Evolutionary conservation across 768 basidiomycete species (phyloP), one percentile per base, ranked within the genome.

Genomic region (Psilocybe sp.): DNA sequence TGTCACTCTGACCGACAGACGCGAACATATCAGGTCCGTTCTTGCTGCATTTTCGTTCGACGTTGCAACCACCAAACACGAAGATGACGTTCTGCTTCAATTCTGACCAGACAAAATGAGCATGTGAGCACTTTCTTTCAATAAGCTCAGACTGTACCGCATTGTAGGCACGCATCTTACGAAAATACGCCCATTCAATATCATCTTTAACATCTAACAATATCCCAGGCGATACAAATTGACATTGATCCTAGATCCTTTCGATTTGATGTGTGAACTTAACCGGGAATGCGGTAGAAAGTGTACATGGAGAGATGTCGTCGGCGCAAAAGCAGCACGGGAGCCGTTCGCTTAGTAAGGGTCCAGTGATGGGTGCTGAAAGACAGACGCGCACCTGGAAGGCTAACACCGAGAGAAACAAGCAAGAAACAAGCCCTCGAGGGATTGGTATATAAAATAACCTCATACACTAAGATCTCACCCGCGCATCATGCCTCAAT

Each of bases 381-480:
- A 49, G 45, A 49, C 49, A 52, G 49, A 43, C 50, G 50, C 50
- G 37, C 40, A 35, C 42, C 43, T 47, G 37, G 42, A 49, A 46
- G 54, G 45, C 51, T 55, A 55, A 58, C 54, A 53, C 45, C 54
- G 55, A 60, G 50, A 51, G 44, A 44, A 50, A 49, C n/a, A n/a
- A n/a, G n/a, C n/a, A n/a, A n/a, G n/a, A n/a, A n/a, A n/a, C n/a
- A 45, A 33, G 49, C 52, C 51, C 53, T 59, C 60, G 55, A 58
- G 57, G 55, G 23, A 7, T 28, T 28, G 23, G 64, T 68, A 62
- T 69, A 69, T 67, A 69, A 65, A 59, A 62, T 65, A 61, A 59
- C 56, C 58, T 59, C 51, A 45, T 51, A 48, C 50, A 38, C 50
- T 46, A 62, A 56, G 51, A 56, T 57, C 54, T 55, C 59, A 60